Base-by-base conservation (phyloP, 345 rosid genomes). In the Gossypium raimondii region DNA sequence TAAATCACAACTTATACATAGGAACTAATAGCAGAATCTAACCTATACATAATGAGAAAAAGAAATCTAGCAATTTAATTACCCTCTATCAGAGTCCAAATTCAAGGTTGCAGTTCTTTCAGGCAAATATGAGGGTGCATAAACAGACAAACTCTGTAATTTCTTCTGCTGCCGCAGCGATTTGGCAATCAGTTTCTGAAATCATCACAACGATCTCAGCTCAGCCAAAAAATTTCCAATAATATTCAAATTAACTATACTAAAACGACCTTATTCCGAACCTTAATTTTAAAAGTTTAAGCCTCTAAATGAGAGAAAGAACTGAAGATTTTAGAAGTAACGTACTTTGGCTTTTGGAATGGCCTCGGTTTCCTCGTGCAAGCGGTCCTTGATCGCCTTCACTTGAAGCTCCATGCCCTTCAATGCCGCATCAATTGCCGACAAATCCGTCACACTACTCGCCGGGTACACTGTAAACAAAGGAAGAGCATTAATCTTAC, bases 351-450 rank as follows among this genome's bases (percentile, higher is more conserved):
- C 98, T 83, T 92, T 92, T 1, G 98, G 97, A 75, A 92, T 85
- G 38, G 98, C 93, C 74, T 81, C 82, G 9, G 86, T 75, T 75
- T 94, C 98, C 79, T 94, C 98, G 3, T 85, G 89, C 74, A 91
- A 72, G 0, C 93, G 92, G 70, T 81, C 88, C 78, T 90, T 92
- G 76, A 94, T 92, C 20, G 91, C 86, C 70, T 89, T 90, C 2
- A 88, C 86, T 74, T 93, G 99, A 73, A 85, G 84, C 90, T 93
- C 97, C 93, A 90, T 88, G 8, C 94, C 87, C 81, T 85, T 89
- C 82, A 94, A 67, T 48, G 96, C 80, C 1, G 90, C 70, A 27
- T 89, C 98, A 7, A 95, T 80, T 52, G 91, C 93, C 64, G 87
- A 83, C 69, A 92, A 78, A 80, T 92, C 97, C 2, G 91, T 57